Conservation (phyloP, 179 eudicot species). For the Gypsophila paniculata region DNA sequence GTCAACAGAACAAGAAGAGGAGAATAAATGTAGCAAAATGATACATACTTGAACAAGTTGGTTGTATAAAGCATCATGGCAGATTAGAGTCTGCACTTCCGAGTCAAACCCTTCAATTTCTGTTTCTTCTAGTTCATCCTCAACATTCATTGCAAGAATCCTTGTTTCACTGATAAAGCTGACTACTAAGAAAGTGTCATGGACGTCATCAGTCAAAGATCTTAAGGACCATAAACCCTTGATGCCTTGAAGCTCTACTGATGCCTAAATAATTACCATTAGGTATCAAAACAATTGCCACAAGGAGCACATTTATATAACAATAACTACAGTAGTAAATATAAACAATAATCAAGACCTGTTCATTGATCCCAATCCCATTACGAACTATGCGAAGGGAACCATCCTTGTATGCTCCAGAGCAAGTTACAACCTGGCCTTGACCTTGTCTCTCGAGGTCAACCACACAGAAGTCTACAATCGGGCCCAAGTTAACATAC, state of each 20-base stretch:
- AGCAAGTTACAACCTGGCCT: conserved; percentile 99
- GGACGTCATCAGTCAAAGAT: conserved; percentile 80
- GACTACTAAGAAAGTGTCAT: conserved; percentile 92
- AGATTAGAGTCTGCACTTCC: conserved; percentile 78
- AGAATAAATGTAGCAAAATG: conserved; percentile 5
- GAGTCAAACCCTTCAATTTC: conserved; percentile 97
- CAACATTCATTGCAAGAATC: conserved; percentile 91
- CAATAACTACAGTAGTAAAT: neutral
- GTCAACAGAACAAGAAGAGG: neutral
- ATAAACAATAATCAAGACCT: conserved; percentile 39
- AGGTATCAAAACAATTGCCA: conserved; percentile 17
- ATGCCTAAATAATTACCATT: conserved; percentile 51
- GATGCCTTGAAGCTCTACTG: conserved; percentile 98
- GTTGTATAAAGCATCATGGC: conserved; percentile 88
- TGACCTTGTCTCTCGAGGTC: conserved; percentile 99
- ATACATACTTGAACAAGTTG: conserved; percentile 86
- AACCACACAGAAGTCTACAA: conserved; percentile 95
- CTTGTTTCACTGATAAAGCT: conserved; percentile 96
- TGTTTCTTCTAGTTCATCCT: conserved; percentile 96
- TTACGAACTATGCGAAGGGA: conserved; percentile 95
- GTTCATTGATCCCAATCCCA: conserved; percentile 97
- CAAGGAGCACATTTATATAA: neutral
- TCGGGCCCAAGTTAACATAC: conserved; percentile 93
- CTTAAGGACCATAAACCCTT: conserved; percentile 98
- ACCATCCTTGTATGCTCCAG: conserved; percentile 98